These are phyloP conservation scores for Termitomyces sp. DNA, from an alignment of 768 basidiomycete genomes.

Conservation along the genomic window DNA sequence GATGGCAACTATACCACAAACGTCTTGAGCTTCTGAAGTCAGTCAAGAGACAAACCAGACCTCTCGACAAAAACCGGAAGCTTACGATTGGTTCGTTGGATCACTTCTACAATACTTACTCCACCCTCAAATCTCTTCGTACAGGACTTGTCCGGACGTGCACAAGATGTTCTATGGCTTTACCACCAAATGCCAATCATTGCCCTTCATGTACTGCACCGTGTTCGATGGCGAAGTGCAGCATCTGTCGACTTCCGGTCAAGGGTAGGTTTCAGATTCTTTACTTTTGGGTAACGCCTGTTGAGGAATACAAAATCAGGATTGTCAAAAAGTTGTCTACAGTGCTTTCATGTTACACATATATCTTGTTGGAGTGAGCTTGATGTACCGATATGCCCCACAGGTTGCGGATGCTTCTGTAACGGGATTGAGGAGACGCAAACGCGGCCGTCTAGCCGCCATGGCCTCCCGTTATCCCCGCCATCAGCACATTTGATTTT, in stretches of 20 bases:
- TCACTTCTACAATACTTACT: not conserved
- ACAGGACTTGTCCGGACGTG: constrained; percentile 52
- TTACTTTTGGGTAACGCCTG: not conserved
- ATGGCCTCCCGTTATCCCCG: constrained; percentile 15
- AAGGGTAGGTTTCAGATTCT: constrained; percentile 47
- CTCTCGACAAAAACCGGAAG: constrained; percentile 19
- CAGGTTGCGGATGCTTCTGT: constrained; percentile 71
- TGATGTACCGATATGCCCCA: constrained; percentile 53
- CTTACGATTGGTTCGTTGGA: constrained; percentile 34
- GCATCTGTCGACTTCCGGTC: constrained; percentile 74
- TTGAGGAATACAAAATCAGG: constrained; percentile 42
- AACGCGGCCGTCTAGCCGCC: constrained; percentile 20
- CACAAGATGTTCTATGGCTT: constrained; percentile 35
- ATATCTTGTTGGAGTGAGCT: constrained; percentile 60
- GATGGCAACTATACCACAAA: constrained; percentile 72
- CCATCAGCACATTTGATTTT: constrained; percentile 10
- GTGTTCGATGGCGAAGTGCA: constrained; percentile 53
- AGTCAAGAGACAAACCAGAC: constrained; percentile 34
- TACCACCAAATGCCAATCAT: constrained; percentile 31
- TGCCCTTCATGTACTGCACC: constrained; percentile 45
- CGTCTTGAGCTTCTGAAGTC: constrained; percentile 73
- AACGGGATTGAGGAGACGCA: constrained; percentile 28
- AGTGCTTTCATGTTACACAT: constrained; percentile 65
- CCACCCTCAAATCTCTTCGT: constrained; percentile 1
- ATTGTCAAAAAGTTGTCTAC: constrained; percentile 58